These are phyloP conservation scores for Melampsora allii-populina DNA, from an alignment of 1,284 basidiomycete species.

Conservation along the genomic window DNA sequence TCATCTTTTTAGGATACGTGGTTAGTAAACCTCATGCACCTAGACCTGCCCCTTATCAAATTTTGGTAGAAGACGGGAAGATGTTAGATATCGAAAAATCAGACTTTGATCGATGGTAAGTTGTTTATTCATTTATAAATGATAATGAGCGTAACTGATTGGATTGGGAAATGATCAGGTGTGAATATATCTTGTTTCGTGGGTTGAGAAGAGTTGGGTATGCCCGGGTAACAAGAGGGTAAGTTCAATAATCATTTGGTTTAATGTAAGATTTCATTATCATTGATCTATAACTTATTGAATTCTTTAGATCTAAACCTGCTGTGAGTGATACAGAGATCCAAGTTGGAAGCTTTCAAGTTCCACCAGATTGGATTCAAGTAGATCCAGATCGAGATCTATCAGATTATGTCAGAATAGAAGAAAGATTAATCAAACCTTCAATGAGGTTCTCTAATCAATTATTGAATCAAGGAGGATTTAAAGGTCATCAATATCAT, in stretches of 20 bases:
- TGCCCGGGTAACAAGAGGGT: slow-evolving; percentile 39
- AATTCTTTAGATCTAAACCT: slow-evolving; percentile 44
- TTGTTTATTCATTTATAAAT: slow-evolving; percentile 69
- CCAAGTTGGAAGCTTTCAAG: slow-evolving; percentile 47
- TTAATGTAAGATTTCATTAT: neutral
- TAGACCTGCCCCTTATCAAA: slow-evolving; percentile 78
- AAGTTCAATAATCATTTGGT: slow-evolving; percentile 8
- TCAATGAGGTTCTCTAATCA: slow-evolving; percentile 36
- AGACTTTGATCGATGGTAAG: slow-evolving; percentile 68
- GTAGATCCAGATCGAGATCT: slow-evolving; percentile 28
- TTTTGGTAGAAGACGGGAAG: slow-evolving; percentile 58
- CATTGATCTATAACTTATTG: neutral
- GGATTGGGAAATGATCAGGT: slow-evolving; percentile 9
- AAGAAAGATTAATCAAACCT: slow-evolving; percentile 4
- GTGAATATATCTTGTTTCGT: slow-evolving; percentile 41
- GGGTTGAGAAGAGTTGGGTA: slow-evolving; percentile 35
- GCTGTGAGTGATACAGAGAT: slow-evolving; percentile 49
- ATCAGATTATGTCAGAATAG: slow-evolving; percentile 24
- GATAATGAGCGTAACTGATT: slow-evolving; percentile 57
- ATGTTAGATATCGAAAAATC: slow-evolving; percentile 66
- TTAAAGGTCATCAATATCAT: slow-evolving; percentile 45
- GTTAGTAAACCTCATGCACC: slow-evolving; percentile 72
- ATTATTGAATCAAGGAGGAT: slow-evolving; percentile 34
- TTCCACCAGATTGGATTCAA: slow-evolving; percentile 40
- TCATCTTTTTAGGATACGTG: slow-evolving; percentile 78